Conservation (phyloP, 2,329 filamentous ascomycete genomes). For the Metarhizium sp. region DNA sequence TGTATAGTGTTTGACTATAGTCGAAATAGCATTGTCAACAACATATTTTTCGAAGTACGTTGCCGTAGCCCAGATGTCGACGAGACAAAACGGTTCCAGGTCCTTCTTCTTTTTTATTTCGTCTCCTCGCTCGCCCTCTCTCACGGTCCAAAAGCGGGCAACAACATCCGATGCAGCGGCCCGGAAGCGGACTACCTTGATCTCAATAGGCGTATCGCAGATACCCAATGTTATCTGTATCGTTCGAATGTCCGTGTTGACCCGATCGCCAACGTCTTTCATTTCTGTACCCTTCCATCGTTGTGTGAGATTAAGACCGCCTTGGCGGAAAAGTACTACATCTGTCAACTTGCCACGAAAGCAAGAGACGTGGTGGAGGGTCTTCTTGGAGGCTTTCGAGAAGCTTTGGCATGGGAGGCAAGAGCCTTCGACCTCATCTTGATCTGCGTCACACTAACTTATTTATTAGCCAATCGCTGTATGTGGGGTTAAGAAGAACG, state of each 20-base stretch:
- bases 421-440: conserved; percentile 17
- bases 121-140: conserved; percentile 9
- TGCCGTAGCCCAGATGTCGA: conserved; percentile 25
- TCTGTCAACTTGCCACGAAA: conserved; percentile 33
- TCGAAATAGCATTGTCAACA: conserved; percentile 14
- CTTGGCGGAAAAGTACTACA: conserved; percentile 29
- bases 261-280: conserved; percentile 29
- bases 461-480: not conserved
- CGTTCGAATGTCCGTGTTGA: conserved; percentile 12
- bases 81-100: conserved; percentile 31
- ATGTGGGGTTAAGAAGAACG: not conserved
- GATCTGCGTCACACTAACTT: conserved; percentile 27
- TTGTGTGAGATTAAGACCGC: conserved; percentile 33
- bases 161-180: conserved; percentile 27
- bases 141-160: conserved; percentile 28
- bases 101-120: conserved; percentile 18
- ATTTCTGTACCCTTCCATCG: conserved; percentile 32
- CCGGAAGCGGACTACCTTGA: conserved; percentile 33
- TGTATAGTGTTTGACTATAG: conserved; percentile 15
- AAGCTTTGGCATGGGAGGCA: conserved; percentile 33
- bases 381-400: conserved; percentile 32
- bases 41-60: conserved; percentile 27
- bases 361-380: conserved; percentile 36
- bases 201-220: conserved; percentile 23
- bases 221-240: conserved; percentile 31